A percentile compares a stretch with the other conserved stretches of the same genome.
Conservation (phyloP, 2,329 filamentous ascomycete species). For the Talaromyces funiculosus region DNA sequence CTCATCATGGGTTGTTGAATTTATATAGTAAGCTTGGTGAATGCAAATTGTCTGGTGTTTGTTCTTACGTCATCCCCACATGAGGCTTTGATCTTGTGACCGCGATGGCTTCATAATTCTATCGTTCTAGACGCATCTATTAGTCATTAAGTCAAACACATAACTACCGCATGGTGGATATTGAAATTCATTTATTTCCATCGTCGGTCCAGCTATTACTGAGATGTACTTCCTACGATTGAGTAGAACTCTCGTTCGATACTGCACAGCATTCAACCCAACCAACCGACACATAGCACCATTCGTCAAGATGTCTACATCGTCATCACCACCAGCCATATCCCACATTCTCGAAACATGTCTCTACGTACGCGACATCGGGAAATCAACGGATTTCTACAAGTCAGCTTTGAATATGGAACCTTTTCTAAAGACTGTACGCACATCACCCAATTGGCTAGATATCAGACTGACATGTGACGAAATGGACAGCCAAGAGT, state of each 20-base stretch:
- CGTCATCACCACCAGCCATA: conserved; percentile 17
- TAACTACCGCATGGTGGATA: too few species aligned
- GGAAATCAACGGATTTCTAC: conserved; percentile 22
- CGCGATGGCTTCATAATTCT: not conserved
- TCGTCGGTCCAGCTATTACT: not conserved
- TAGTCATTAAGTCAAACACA: not conserved
- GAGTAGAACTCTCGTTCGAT: not conserved
- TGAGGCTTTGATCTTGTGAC: not conserved
- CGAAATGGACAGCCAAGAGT: conserved; percentile 20
- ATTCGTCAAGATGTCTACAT: not conserved
- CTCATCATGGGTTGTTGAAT: not conserved
- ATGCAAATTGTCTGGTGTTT: not conserved
- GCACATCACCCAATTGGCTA: not conserved
- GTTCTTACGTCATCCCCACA: not conserved
- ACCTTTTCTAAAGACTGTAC: conserved; percentile 18
- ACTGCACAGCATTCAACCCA: not conserved
- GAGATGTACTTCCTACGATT: not conserved
- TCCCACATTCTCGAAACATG: conserved; percentile 27
- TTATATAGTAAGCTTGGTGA: not conserved
- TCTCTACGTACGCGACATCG: conserved; percentile 24
- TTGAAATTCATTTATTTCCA: too few species aligned
- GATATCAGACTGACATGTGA: conserved; percentile 1
- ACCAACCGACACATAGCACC: not conserved
- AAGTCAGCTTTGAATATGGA: conserved; percentile 19
- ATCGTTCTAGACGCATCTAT: not conserved